Percentiles rank a stretch among this genome's conserved stretches.
Conservation (phyloP, 208 protist genomes). For the Leptomonas pyrrhocoris region DNA sequence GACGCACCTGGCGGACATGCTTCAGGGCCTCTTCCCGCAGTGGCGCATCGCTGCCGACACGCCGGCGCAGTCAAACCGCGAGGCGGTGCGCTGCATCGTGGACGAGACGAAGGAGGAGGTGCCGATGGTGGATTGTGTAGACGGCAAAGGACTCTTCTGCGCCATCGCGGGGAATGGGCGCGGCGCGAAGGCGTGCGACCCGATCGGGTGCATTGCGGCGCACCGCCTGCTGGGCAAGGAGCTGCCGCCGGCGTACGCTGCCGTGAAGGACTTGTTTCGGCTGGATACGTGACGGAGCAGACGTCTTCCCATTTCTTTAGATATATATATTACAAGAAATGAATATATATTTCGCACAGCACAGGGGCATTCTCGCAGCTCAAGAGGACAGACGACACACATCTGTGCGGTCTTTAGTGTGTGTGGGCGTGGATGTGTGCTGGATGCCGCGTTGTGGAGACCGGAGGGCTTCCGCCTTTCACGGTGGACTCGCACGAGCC, state of each 20-base stretch:
- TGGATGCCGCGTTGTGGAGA: no score
- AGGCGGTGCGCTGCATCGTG: constrained; percentile 27
- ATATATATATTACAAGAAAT: no score
- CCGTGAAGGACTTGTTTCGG: constrained; percentile 8
- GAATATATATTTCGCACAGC: no score
- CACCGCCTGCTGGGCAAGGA: constrained; percentile 26
- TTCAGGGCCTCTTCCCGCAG: constrained; percentile 9
- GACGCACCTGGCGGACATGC: constrained; percentile 1
- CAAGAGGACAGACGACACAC: no score
- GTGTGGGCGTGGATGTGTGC: no score
- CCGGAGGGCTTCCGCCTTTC: no score
- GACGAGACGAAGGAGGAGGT: constrained; percentile 19
- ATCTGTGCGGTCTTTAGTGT: no score
- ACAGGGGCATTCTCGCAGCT: no score
- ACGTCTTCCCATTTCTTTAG: no score
- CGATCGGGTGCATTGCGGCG: constrained; percentile 36
- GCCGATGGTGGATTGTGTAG: constrained; percentile 26
- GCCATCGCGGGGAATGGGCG: constrained; percentile 27
- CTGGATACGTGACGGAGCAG: neutral
- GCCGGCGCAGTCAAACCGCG: neutral
- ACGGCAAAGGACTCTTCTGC: constrained; percentile 25
- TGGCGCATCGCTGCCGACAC: constrained; percentile 23
- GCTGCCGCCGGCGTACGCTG: constrained; percentile 10
- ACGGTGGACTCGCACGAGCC: no score
- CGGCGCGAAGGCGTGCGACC: constrained; percentile 33